phyloP scores from a whole-genome alignment of 306 rosid species.

The Albizia julibrissin region DNA sequence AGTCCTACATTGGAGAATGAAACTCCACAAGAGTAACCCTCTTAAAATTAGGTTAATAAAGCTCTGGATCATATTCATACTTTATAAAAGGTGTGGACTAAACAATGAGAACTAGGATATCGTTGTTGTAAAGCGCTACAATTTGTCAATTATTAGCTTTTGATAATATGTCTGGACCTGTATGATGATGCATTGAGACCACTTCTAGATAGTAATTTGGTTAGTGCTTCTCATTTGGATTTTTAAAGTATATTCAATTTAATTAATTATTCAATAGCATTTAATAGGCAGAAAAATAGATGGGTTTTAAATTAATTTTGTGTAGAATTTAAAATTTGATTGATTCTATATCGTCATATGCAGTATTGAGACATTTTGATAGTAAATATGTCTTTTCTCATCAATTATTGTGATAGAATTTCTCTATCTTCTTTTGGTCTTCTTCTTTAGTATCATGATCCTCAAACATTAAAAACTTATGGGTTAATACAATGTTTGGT shows the following conservation, averaged over 20 bases:
- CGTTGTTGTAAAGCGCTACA: neutral
- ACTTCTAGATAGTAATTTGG: conserved; percentile 3
- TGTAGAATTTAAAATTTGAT: neutral
- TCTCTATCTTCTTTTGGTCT: conserved; percentile 1
- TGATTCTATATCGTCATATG: neutral
- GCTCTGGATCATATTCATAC: neutral
- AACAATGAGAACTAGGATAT: neutral
- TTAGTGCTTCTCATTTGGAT: conserved; percentile 3
- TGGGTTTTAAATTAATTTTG: neutral
- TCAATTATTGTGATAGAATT: neutral
- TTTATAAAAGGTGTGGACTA: neutral
- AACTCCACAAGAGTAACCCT: neutral
- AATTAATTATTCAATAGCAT: conserved; percentile 9
- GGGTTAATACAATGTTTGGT: too few species aligned
- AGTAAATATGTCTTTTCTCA: neutral
- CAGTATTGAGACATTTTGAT: neutral
- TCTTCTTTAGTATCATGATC: conserved; percentile 8
- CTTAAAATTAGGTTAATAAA: neutral
- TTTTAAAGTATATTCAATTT: neutral
- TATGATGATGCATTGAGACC: neutral
- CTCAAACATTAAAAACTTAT: neutral
- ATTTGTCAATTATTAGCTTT: conserved; percentile 20
- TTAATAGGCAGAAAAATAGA: conserved; percentile 17
- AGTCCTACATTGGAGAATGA: neutral
- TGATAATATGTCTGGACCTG: conserved; percentile 1